A percentile compares a stretch with the other conserved stretches of the same genome.
Evolutionary conservation across 2,329 filamentous ascomycete genomes (phyloP).

Genomic region (Aspergillus tubingensis): DNA sequence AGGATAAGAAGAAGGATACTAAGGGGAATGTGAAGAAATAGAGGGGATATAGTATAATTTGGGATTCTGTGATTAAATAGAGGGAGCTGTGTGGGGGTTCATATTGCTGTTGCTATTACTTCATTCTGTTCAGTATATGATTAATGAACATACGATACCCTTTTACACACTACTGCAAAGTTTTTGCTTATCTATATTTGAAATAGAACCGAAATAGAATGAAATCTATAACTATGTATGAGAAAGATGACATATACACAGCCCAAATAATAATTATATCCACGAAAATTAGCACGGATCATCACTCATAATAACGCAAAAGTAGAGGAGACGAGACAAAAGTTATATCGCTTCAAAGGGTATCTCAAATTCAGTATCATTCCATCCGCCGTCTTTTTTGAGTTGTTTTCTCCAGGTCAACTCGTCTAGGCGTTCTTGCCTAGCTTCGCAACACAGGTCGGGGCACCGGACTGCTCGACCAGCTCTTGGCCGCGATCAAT

Average conservation of each 20-base stretch:
- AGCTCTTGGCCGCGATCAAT: slow-evolving; percentile 42
- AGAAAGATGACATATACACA: slow-evolving; percentile 1
- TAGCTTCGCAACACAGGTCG: slow-evolving; percentile 32
- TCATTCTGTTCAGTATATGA: neutral
- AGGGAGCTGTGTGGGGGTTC: neutral
- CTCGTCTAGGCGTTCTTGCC: neutral
- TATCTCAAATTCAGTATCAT: slow-evolving; percentile 38
- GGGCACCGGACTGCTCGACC: slow-evolving; percentile 44
- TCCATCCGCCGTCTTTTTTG: slow-evolving; percentile 24
- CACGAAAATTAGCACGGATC: slow-evolving; percentile 12
- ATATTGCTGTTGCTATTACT: neutral
- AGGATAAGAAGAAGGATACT: slow-evolving; percentile 47
- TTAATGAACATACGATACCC: slow-evolving; percentile 10
- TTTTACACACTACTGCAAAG: neutral
- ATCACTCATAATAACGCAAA: slow-evolving; percentile 8
- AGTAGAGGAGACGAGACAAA: slow-evolving; percentile 18
- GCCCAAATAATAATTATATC: neutral
- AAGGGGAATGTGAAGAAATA: slow-evolving; percentile 23
- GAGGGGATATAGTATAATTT: neutral
- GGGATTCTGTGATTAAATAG: neutral
- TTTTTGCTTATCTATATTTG: too few relatives aligned
- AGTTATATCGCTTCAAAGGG: slow-evolving; percentile 30
- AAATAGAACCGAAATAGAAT: neutral
- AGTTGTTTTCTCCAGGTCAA: neutral
- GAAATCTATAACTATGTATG: neutral